Percentiles rank a stretch among this genome's conserved stretches.
Evolutionary conservation across 306 rosid genomes (phyloP).

Genomic region (Glycine tomentella): DNA sequence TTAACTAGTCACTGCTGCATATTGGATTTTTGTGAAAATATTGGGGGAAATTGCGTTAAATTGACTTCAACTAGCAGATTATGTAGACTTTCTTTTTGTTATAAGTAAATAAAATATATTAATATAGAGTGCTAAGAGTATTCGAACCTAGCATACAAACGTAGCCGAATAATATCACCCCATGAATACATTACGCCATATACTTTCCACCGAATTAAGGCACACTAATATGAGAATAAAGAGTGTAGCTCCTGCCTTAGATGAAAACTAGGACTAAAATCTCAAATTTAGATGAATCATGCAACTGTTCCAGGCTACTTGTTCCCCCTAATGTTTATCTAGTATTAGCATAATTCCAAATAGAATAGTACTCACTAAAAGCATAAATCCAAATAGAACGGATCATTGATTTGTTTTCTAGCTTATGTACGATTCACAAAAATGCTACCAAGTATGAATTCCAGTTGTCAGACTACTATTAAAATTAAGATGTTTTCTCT

Average conservation of each 20-base stretch:
- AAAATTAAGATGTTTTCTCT: neutral
- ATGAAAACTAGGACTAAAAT: conserved; percentile 3
- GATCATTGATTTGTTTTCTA: neutral
- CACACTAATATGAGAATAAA: neutral
- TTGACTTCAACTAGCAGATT: neutral
- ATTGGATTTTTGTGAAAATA: neutral
- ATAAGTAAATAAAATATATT: neutral
- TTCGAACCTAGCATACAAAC: neutral
- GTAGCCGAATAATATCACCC: neutral
- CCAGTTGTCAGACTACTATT: neutral
- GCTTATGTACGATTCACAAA: neutral
- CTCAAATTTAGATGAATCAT: neutral
- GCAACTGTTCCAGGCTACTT: neutral
- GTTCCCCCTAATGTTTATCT: neutral
- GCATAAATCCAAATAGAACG: neutral
- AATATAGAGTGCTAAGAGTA: neutral
- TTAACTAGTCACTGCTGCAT: neutral
- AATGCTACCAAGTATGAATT: neutral
- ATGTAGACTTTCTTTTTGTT: neutral
- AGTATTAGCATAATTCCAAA: neutral
- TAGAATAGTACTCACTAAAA: neutral
- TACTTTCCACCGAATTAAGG: neutral
- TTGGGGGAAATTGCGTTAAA: neutral
- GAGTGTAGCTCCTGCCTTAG: neutral
- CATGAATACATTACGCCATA: neutral